Evolutionary conservation across 352 stramenopile genomes (phyloP), one percentile per base, ranked within the genome.

Genomic region (Phytopythium kandeliae): DNA sequence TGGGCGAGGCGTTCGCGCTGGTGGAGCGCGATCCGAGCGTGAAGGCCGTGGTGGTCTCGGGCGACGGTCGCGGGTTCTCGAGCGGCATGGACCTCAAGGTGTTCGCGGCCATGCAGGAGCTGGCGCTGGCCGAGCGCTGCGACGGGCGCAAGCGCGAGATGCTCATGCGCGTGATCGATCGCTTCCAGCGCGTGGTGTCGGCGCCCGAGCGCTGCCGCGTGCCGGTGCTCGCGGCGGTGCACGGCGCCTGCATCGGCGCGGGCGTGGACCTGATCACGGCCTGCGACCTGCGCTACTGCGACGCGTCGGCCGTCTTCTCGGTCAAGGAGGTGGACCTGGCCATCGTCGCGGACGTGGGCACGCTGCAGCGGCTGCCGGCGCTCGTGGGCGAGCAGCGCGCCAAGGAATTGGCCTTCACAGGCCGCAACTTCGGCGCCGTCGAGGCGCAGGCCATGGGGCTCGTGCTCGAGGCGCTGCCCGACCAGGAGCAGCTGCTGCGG

Each of bases 31-130:
- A 90, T 33, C 57, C 70, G 57, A 82, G 64, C 57, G 80, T 93
- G 43, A 80, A 77, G 44, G 78, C 74, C 15, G 78, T 95, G 15
- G 55, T 96, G 12, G 61, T 96, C 40, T 88, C 80, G 21, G 85
- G 86, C 21, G 67, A 88, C 55, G 83, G 83, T n/a, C 69, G 74
- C 33, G 73, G 65, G 1, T 96, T 96, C 65, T 88, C 80, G 40
- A 92, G 84, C 53, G 86, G 86, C 50, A 96, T 96, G 85, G 86
- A 96, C 55, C 67, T 96, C 21, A 71, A 86, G 44, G 81, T 96
- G 22, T 96, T 96, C 47, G 67, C 74, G 4, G 67, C 72, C 50
- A 76, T 96, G 64, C 79, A 90, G 54, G 67, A 85, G 49, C 54
- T 91, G 36, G 67, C 76, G 33, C 58, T 57, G 22, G 45, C 60